phyloP scores from a whole-genome alignment of 2,329 filamentous ascomycete species.

The Raffaelea arxii region DNA sequence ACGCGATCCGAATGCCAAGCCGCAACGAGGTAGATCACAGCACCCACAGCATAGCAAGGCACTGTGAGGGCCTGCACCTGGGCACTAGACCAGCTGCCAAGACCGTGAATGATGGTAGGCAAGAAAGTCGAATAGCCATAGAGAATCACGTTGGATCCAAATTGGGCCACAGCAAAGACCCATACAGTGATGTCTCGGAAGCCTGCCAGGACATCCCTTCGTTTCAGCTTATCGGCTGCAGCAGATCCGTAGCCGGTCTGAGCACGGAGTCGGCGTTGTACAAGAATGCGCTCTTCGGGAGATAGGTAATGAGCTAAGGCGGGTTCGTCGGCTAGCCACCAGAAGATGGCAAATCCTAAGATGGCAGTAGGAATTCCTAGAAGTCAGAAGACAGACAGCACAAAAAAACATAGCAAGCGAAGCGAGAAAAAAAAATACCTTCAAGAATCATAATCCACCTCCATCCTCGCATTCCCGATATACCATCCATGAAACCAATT shows the following conservation, averaged over 20 bases:
- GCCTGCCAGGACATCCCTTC: slow-evolving; percentile 54
- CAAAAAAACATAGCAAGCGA: neutral
- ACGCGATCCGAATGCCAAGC: slow-evolving; percentile 59
- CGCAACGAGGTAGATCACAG: slow-evolving; percentile 55
- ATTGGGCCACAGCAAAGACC: slow-evolving; percentile 59
- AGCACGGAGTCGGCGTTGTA: slow-evolving; percentile 21
- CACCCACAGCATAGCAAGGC: slow-evolving; percentile 66
- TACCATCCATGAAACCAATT: slow-evolving; percentile 63
- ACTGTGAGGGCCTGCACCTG: slow-evolving; percentile 69
- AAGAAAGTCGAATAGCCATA: slow-evolving; percentile 69
- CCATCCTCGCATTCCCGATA: slow-evolving; percentile 57
- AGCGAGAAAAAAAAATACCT: neutral
- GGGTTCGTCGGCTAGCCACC: neutral
- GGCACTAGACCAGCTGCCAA: slow-evolving; percentile 53
- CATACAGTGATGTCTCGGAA: slow-evolving; percentile 70
- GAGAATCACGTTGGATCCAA: slow-evolving; percentile 66
- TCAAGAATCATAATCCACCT: slow-evolving; percentile 20
- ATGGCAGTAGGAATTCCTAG: slow-evolving; percentile 5
- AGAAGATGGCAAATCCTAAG: slow-evolving; percentile 1
- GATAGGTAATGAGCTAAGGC: neutral
- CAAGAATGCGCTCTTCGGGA: neutral
- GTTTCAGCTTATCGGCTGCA: slow-evolving; percentile 37
- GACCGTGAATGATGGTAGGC: slow-evolving; percentile 65
- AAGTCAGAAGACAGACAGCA: neutral
- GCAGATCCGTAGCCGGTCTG: slow-evolving; percentile 33